Evolutionary conservation across 768 basidiomycete genomes (phyloP), one percentile per base, ranked within the genome.

Genomic region (Leccinum pellstonianum): DNA sequence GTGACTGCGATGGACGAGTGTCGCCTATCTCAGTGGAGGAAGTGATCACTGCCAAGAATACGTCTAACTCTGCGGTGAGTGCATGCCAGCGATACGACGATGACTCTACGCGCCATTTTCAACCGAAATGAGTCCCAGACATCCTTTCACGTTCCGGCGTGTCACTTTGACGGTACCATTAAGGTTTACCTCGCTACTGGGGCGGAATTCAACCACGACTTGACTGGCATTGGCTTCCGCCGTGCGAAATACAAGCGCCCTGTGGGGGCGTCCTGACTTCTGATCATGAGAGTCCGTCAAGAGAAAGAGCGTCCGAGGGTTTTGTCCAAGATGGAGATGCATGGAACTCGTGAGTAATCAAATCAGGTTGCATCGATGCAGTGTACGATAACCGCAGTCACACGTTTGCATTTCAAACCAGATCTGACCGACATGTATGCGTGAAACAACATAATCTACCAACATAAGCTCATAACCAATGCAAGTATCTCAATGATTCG

Each of bases 141-240:
- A 95, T 23, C 93, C 93, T 68, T 92, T 88, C 6, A 90, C 85
- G 25, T 84, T 75, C 55, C 88, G 83, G 58, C 76, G 86, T n/a
- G 88, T 89, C 56, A 94, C 69, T 64, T 82, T 82, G 55, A 90
- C 78, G 33, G 88, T 77, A 59, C 79, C 83, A 25, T 77, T 68
- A 46, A 91, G 78, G 68, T 93, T 86, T 41, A 95, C 81, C 66
- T 91, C 82, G 54, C 84, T 79, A 62, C 86, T 86, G 0, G 82
- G 85, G 11, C 95, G 73, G 67, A 95, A 93, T 74, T 96, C 94
- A 23, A 96, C 93, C 47, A 95, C 83, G 49, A 90, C 90, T 69
- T 92, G 90, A 25, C 71, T 73, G 9, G 83, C 73, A 60, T 70
- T 75, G 48, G 71, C 70, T 57, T 76, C 79, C 21, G 86, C 84